Percentiles rank a stretch among this genome's conserved stretches.
These are phyloP conservation scores for Puccinia polysora DNA, from an alignment of 1,284 basidiomycete species.

Conservation along the genomic window DNA sequence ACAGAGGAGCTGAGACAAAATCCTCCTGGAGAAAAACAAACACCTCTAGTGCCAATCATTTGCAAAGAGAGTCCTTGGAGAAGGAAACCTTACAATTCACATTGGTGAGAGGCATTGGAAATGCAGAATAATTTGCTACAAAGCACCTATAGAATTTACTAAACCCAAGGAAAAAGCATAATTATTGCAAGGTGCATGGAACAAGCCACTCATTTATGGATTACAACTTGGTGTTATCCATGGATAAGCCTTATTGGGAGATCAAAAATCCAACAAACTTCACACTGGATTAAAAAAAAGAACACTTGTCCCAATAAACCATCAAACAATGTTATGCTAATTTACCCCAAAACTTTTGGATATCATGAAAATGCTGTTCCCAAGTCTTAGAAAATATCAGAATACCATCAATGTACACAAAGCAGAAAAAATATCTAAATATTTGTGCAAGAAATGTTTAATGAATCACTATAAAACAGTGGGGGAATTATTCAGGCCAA, in stretches of 20 bases:
- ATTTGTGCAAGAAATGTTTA: conserved; percentile 11
- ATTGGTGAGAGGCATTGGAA: too few relatives aligned
- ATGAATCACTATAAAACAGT: conserved; percentile 7
- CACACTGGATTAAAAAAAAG: neutral
- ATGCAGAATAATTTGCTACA: conserved; percentile 3
- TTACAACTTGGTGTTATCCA: neutral
- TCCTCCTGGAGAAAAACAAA: too few relatives aligned
- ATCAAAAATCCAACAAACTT: conserved; percentile 6
- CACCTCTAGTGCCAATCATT: too few relatives aligned
- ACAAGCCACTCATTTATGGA: conserved; percentile 5
- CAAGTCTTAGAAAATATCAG: conserved; percentile 2
- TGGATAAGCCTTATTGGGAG: neutral
- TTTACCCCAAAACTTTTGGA: neutral
- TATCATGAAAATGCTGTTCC: neutral
- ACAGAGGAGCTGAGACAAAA: too few relatives aligned
- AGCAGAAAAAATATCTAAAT: conserved; percentile 11
- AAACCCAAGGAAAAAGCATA: neutral
- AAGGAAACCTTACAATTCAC: too few relatives aligned
- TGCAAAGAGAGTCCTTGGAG: too few relatives aligned
- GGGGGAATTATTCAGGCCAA: neutral
- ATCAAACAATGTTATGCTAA: neutral
- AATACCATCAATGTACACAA: conserved; percentile 21
- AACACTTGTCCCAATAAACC: neutral
- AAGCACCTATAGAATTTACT: conserved; percentile 5
- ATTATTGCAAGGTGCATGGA: neutral